Evolutionary conservation across 176 grass and related monocot species (phyloP), one percentile per base, ranked within the genome.

Genomic region (Aegilops speltoides): DNA sequence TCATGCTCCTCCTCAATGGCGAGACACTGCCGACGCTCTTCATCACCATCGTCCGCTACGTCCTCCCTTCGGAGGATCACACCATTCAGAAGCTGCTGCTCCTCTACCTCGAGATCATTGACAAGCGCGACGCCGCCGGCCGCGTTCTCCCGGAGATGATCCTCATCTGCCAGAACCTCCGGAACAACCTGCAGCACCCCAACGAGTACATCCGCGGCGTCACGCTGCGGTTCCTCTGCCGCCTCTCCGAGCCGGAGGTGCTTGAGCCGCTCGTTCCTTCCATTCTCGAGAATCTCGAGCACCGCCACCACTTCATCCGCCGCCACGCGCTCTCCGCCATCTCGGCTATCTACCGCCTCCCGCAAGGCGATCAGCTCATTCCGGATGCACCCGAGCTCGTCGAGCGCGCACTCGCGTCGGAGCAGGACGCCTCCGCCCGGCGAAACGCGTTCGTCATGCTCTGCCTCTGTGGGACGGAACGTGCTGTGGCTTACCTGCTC

Each of bases 131-230:
- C 68, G 12, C 88, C 13, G 75, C 67, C 59, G 95, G 95, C 3
- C 63, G 86, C 43, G 82, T 79, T 16, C 91, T 98, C 6, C 95
- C 96, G 14, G 91, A 98, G 93, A 98, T 98, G 93, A 95, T 98
- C 84, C 86, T 98, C 62, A 95, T 95, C 88, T 94, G 93, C 68
- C 91, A 98, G 93, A 95, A 98, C 70, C 80, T 98, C 45, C 93
- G 89, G 76, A 95, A 98, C 82, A 98, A 93, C 79, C 89, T 98
- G 12, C 89, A 93, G 78, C 87, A 90, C 83, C 82, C 93, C 73
- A 98, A 98, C 50, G 95, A 98, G 81, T 98, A 95, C 85, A 92
- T 98, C 77, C 87, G 93, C 46, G 91, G 91, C 41, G 89, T 86
- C 72, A 93, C 91, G 10, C 89, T 95, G 4, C 69, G 95, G 2